Evolutionary conservation across 148 eudicot genomes (phyloP), one percentile per base, ranked within the genome.

Genomic region (Salicornia ramosissima): DNA sequence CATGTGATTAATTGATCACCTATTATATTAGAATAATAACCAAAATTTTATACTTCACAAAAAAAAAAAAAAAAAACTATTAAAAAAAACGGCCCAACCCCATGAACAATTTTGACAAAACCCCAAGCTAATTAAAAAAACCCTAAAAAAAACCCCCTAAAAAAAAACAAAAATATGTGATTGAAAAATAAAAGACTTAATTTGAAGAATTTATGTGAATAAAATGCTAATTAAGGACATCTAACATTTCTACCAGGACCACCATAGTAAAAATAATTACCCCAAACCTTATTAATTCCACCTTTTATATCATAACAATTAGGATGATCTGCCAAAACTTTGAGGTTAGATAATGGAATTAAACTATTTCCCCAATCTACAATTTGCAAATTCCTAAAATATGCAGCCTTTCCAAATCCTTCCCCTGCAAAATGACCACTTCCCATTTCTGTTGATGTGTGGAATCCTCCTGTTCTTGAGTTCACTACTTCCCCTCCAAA

Each of bases 331-430:
- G 97, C 96, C 77, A 87, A 72, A 13, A 91, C 85, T 60, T 70
- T 78, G 13, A 87, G 82, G 53, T 84, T 89, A 0, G 81, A 72
- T 18, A 84, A 55, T 0, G 97, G 92, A 43, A 87, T 71, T 39
- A 91, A 76, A 59, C 79, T 89, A 61, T 91, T 91, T 64, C 83
- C 96, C 96, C 92, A 91, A 72, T 91, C 97, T 5, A 91, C 97
- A 0, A 78, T 79, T 71, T 91, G 90, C 18, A 91, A 71, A 69
- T 91, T 91, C 30, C 97, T 73, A 49, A 91, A 85, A 81, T 91
- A 91, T 2, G 97, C 80, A 0, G 97, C 96, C 51, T 77, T 84
- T 29, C 90, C 96, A 62, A 91, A 91, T 2, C 97, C 97, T 80
- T 87, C 92, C 0, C 80, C 75, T 1, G 96, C 47, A 69, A 88